Evolutionary conservation across 345 rosid genomes (phyloP).

Genomic region (Tarenaya hassleriana): DNA sequence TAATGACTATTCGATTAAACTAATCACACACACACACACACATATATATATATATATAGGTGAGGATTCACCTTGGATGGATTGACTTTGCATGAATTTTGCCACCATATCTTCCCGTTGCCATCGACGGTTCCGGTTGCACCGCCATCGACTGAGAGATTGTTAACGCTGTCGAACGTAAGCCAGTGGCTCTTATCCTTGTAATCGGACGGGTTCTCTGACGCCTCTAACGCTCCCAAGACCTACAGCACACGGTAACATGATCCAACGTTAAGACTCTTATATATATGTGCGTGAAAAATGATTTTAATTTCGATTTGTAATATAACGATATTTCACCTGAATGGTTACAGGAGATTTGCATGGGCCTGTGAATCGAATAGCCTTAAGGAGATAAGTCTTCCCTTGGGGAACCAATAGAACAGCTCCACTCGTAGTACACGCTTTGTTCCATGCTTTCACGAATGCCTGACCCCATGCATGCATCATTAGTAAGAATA

Average conservation of each 20-base stretch:
- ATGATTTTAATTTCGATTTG: neutral
- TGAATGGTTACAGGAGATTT: slow-evolving; percentile 29
- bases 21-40: too few species aligned
- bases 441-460: slow-evolving; percentile 73
- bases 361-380: slow-evolving; percentile 71
- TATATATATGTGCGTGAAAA: neutral
- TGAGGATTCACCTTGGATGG: slow-evolving; percentile 52
- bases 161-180: slow-evolving; percentile 39
- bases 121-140: slow-evolving; percentile 71
- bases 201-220: slow-evolving; percentile 48
- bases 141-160: slow-evolving; percentile 57
- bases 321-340: neutral
- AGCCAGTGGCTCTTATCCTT: slow-evolving; percentile 58
- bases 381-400: slow-evolving; percentile 41
- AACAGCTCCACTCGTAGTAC: slow-evolving; percentile 40
- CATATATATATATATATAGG: slow-evolving; percentile 7
- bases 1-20: neutral
- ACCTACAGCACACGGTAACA: slow-evolving; percentile 33
- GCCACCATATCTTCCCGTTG: slow-evolving; percentile 85
- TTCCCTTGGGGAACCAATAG: slow-evolving; percentile 46
- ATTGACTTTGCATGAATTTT: slow-evolving; percentile 77
- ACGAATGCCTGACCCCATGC: slow-evolving; percentile 48
- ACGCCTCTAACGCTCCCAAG: slow-evolving; percentile 60
- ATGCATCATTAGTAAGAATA: slow-evolving; percentile 16
- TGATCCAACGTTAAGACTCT: neutral